phyloP scores from a whole-genome alignment of 495 filamentous ascomycete genomes.

The Tuber melanosporum region DNA sequence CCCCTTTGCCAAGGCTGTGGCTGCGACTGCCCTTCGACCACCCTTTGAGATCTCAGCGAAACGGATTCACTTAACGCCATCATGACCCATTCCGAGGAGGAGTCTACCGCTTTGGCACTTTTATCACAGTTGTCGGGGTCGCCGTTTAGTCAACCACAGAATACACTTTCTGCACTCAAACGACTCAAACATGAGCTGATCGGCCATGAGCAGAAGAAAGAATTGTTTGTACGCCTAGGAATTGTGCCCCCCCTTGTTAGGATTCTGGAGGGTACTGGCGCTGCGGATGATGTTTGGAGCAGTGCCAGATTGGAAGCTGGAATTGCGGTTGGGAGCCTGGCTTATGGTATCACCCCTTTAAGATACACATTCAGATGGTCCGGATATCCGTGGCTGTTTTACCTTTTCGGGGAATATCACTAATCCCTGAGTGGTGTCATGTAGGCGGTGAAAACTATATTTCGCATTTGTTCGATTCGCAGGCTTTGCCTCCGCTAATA shows the following conservation, averaged over 20 bases:
- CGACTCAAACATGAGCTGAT: conserved; percentile 80
- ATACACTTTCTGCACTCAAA: conserved; percentile 60
- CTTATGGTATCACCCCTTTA: conserved; percentile 57
- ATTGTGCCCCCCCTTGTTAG: conserved; percentile 62
- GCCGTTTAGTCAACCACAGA: conserved; percentile 51
- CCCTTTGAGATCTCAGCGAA: neutral
- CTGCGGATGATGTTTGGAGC: conserved; percentile 50
- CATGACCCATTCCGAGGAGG: conserved; percentile 42
- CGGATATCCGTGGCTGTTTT: conserved; percentile 4
- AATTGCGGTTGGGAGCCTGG: conserved; percentile 73
- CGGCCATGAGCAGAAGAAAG: conserved; percentile 82
- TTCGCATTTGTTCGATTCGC: conserved; percentile 60
- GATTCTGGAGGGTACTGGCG: conserved; percentile 48
- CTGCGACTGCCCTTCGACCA: neutral
- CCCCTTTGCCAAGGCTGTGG: conserved; percentile 7
- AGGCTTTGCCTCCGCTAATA: conserved; percentile 60
- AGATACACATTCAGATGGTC: neutral
- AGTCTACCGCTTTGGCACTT: conserved; percentile 46
- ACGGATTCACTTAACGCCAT: conserved; percentile 21
- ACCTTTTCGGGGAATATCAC: conserved; percentile 6
- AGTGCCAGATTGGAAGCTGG: conserved; percentile 69
- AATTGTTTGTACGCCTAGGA: conserved; percentile 62
- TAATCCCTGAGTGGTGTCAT: conserved; percentile 18
- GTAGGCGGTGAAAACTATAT: conserved; percentile 77
- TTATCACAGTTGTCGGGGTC: conserved; percentile 56